Evolutionary conservation across 1,139 yeast species (phyloP).

Genomic region (Blastobotrys petasosporus): DNA sequence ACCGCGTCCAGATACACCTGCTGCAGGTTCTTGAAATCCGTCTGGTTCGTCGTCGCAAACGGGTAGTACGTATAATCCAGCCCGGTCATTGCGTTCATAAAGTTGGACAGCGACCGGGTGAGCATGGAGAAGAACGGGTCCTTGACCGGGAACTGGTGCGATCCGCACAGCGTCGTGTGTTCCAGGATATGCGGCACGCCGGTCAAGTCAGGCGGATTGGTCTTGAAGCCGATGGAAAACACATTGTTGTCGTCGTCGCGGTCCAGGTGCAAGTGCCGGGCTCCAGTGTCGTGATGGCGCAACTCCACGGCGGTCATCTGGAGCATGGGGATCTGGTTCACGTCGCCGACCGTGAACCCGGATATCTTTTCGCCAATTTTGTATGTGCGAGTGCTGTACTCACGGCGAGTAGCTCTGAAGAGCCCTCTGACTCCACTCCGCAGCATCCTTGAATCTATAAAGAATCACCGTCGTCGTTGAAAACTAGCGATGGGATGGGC

Average conservation of each 20-base stretch:
- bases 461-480: no score
- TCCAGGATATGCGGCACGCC: conserved; percentile 96
- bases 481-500: no score
- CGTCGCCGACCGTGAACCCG: conserved; percentile 60
- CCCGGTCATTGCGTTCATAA: conserved; percentile 99
- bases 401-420: no score
- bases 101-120: conserved; percentile 78
- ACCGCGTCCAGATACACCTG: conserved; percentile 87
- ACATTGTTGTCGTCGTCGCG: conserved; percentile 70
- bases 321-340: conserved; percentile 71
- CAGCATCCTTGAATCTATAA: no score
- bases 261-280: conserved; percentile 80
- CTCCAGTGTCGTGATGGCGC: conserved; percentile 60
- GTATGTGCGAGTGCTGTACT: conserved; percentile 1
- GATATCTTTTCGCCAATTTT: conserved; percentile 50
- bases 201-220: conserved; percentile 87
- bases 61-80: conserved; percentile 95
- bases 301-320: conserved; percentile 73
- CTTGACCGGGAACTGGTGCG: conserved; percentile 81
- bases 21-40: conserved; percentile 78
- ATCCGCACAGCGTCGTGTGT: conserved; percentile 94
- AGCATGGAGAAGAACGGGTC: conserved; percentile 98
- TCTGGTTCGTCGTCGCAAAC: conserved; percentile 83
- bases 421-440: no score
- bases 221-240: conserved; percentile 83